These are phyloP conservation scores for Tolypocladium sp. DNA, from an alignment of 2,329 filamentous ascomycete genomes.

Conservation along the genomic window DNA sequence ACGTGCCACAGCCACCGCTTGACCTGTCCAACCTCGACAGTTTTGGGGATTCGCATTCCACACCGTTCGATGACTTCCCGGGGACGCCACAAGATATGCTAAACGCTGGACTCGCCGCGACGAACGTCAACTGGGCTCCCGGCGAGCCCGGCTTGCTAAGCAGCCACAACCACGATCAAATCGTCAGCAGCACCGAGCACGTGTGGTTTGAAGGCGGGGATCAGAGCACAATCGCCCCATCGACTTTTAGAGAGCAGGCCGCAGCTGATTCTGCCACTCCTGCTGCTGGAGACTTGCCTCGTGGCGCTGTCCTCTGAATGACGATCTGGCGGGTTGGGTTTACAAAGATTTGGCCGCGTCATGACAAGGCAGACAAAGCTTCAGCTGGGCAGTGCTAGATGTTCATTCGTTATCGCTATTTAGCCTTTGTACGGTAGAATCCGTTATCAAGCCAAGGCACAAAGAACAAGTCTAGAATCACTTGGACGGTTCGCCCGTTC, in stretches of 20 bases:
- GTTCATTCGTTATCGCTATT: too few species aligned
- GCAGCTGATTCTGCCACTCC: background rate
- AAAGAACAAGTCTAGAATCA: background rate
- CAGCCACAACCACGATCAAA: background rate
- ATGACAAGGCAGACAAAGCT: background rate
- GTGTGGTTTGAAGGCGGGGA: background rate
- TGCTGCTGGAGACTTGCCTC: background rate
- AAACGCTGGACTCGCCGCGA: background rate
- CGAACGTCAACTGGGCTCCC: background rate
- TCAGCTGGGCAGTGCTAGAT: too few species aligned
- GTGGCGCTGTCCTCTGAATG: background rate
- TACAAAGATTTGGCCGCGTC: background rate
- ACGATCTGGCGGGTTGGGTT: background rate
- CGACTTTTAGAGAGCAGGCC: background rate
- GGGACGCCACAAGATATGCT: background rate
- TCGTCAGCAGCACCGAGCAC: background rate
- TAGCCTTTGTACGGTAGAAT: background rate
- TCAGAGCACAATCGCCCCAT: background rate
- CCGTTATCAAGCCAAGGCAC: background rate
- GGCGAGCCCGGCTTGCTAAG: background rate
- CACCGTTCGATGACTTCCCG: background rate
- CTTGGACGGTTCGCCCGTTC: background rate
- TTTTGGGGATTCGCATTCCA: background rate
- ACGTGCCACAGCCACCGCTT: background rate
- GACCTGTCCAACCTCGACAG: background rate